A percentile compares a stretch with the other conserved stretches of the same genome.
Evolutionary conservation across 2,329 filamentous ascomycete species (phyloP).

Genomic region (Xylariaceae sp.): DNA sequence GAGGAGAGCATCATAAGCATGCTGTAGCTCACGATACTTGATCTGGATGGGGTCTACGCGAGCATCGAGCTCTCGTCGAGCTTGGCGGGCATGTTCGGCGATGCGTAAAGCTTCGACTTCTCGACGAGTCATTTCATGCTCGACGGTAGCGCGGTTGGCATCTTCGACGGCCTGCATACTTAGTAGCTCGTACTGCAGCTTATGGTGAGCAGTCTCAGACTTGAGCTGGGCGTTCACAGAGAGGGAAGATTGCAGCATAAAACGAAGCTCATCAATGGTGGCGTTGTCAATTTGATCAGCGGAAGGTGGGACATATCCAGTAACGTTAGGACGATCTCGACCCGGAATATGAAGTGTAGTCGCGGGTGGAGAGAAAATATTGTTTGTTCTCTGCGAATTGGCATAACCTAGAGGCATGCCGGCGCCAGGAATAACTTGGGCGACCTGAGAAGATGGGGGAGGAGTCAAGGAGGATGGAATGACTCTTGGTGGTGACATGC

Average conservation of each 20-base stretch:
- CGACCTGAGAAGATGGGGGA: constrained; percentile 60
- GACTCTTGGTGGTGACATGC: constrained; percentile 47
- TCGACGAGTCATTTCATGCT: constrained; percentile 87
- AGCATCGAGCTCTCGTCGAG: constrained; percentile 58
- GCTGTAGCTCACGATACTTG: constrained; percentile 67
- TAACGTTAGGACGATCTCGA: constrained; percentile 20
- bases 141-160: constrained; percentile 84
- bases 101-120: constrained; percentile 85
- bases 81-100: constrained; percentile 71
- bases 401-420: constrained; percentile 41
- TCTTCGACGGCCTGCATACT: constrained; percentile 84
- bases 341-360: constrained; percentile 43
- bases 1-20: constrained; percentile 68
- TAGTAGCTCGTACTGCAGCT: constrained; percentile 85
- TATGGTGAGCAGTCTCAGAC: constrained; percentile 87
- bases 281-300: constrained; percentile 58
- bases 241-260: constrained; percentile 60
- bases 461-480: constrained; percentile 65
- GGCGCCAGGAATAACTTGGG: constrained; percentile 38
- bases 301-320: constrained; percentile 55
- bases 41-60: constrained; percentile 59
- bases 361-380: constrained; percentile 60
- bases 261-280: constrained; percentile 60
- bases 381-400: constrained; percentile 51
- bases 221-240: constrained; percentile 67